Percentiles rank a stretch among this genome's conserved stretches.
phyloP scores from a whole-genome alignment of 1,284 basidiomycete genomes.

The Moniliophthora roreri region DNA sequence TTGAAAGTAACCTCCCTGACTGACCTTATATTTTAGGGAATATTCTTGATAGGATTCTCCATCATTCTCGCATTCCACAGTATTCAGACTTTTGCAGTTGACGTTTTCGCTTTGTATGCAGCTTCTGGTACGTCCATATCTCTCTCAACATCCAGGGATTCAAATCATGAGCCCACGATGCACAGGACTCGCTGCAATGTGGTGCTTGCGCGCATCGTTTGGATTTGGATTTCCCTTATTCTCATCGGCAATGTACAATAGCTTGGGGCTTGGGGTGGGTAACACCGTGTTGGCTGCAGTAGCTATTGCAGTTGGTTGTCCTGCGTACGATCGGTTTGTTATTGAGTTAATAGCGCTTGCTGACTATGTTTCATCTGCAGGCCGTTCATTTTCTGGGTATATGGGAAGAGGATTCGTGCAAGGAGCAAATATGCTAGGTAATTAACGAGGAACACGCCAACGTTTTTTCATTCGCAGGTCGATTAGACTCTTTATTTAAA shows the following conservation, averaged over 20 bases:
- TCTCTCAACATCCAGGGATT: slow-evolving; percentile 24
- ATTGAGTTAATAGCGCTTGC: slow-evolving; percentile 4
- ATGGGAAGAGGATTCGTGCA: slow-evolving; percentile 11
- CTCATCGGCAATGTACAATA: slow-evolving; percentile 61
- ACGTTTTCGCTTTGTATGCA: slow-evolving; percentile 64
- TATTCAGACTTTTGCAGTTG: slow-evolving; percentile 65
- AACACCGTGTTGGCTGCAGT: slow-evolving; percentile 57
- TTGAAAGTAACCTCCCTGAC: not conserved
- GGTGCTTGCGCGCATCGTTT: slow-evolving; percentile 56
- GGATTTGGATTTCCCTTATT: slow-evolving; percentile 73
- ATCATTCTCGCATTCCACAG: slow-evolving; percentile 56
- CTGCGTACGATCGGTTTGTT: slow-evolving; percentile 55
- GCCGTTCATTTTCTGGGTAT: slow-evolving; percentile 17
- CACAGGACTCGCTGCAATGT: slow-evolving; percentile 59
- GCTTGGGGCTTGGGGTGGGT: slow-evolving; percentile 65
- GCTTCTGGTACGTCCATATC: slow-evolving; percentile 66
- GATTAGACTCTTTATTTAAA: too few species aligned
- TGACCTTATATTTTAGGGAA: slow-evolving; percentile 42
- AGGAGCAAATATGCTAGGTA: slow-evolving; percentile 14
- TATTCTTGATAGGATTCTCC: slow-evolving; percentile 52
- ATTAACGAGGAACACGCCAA: too few species aligned
- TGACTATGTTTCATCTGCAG: slow-evolving; percentile 1
- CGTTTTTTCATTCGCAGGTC: too few species aligned
- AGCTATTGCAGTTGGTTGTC: slow-evolving; percentile 60
- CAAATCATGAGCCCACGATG: slow-evolving; percentile 1